Evolutionary conservation across 768 basidiomycete genomes (phyloP), one percentile per base, ranked within the genome.

Genomic region (Chlorophyllum brunneum): DNA sequence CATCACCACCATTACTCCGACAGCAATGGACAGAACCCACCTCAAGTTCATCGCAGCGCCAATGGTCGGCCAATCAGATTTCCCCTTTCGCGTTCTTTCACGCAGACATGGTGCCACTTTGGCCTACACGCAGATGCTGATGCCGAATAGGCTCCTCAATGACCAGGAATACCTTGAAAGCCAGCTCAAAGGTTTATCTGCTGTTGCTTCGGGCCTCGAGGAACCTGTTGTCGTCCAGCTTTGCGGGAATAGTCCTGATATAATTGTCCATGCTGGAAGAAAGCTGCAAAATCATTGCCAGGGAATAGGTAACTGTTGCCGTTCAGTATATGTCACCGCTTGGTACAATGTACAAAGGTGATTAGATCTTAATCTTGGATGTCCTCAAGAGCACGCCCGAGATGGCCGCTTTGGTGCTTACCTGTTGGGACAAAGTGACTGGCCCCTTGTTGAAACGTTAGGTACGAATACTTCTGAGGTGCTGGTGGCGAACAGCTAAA

Each of bases 31-130:
- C 26, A 38, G 26, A 11, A 56, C 51, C 8, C 20, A 72, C 53
- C 59, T 78, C 24, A 65, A 65, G 20, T 73, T 66, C 51, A 76
- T 88, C 48, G 74, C 83, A 5, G 86, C 87, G 5, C 87, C 86
- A 2, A 89, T 89, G 87, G 78, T 91, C 52, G 83, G 86, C 54
- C 88, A 89, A 61, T 88, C 86, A 23, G 88, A 92, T 58, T 73
- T 85, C 0, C 85, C 88, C 1, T 91, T 89, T 59, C 76, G 88
- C 29, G 57, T 78, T 10, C 75, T 90, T 46, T 78, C 79, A 2
- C 74, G 78, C 49, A 71, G 69, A 54, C 76, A 89, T 65, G 83
- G 84, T 16, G 79, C 85, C 23, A 87, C 86, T 1, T 62, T 83
- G 58, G 71, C 81, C 13, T 89, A 86, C 66, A 86, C 88, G 2